These are phyloP conservation scores for Suillus alpinus DNA, from an alignment of 768 basidiomycete genomes.

Conservation along the genomic window DNA sequence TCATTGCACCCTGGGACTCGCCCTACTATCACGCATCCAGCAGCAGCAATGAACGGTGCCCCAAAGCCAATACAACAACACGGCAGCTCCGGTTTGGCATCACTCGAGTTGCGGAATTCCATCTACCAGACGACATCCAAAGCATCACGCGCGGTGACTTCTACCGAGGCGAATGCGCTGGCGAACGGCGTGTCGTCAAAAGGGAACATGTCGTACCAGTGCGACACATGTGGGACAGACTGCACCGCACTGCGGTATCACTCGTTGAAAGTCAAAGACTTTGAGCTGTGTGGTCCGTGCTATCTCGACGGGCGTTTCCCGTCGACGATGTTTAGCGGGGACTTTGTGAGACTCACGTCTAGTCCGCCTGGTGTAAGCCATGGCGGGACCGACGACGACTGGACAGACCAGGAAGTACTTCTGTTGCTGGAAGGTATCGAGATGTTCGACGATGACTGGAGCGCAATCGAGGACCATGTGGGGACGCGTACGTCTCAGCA, in stretches of 20 bases:
- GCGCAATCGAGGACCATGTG: conserved; percentile 88
- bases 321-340: conserved; percentile 92
- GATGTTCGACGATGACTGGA: conserved; percentile 99
- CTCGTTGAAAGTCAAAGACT: conserved; percentile 87
- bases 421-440: conserved; percentile 93
- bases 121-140: conserved; percentile 90
- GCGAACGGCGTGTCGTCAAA: conserved; percentile 48
- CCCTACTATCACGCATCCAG: conserved; percentile 42
- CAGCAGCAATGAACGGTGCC: conserved; percentile 47
- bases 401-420: conserved; percentile 90
- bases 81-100: conserved; percentile 46
- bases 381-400: conserved; percentile 59
- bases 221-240: conserved; percentile 94
- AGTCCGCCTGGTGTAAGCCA: conserved; percentile 30
- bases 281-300: conserved; percentile 87
- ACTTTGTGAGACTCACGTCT: conserved; percentile 84
- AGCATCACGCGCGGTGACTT: conserved; percentile 66
- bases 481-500: conserved; percentile 89
- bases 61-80: conserved; percentile 33
- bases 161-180: conserved; percentile 66
- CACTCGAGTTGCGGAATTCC: conserved; percentile 81
- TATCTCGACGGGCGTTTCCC: conserved; percentile 98
- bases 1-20: conserved; percentile 86
- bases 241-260: conserved; percentile 89
- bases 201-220: conserved; percentile 61